A percentile compares a stretch with the other conserved stretches of the same genome.
Evolutionary conservation across 2,329 filamentous ascomycete genomes (phyloP).

Genomic region (Microsporum canis): DNA sequence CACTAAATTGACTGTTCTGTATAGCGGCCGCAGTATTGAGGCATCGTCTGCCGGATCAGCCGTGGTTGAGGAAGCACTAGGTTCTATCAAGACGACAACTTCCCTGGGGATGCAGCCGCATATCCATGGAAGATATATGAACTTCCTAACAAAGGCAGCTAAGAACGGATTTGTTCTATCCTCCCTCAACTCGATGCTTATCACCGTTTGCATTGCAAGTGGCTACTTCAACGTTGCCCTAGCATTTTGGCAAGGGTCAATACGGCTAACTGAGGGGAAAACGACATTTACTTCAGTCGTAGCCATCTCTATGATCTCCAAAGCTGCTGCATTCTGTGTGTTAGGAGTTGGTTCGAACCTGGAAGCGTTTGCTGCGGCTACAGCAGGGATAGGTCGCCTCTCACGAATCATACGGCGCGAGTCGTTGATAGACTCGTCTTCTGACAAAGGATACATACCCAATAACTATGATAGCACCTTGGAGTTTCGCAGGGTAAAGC

Average conservation of each 20-base stretch:
- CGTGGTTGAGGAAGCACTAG: not conserved
- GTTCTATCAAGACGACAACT: not conserved
- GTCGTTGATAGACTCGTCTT: constrained; percentile 62
- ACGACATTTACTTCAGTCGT: constrained; percentile 54
- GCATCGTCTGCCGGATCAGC: not conserved
- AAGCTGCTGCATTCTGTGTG: constrained; percentile 73
- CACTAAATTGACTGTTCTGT: not conserved
- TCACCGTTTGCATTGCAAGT: not conserved
- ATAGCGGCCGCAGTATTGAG: not conserved
- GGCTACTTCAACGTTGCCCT: constrained; percentile 1
- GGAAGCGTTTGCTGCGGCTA: constrained; percentile 61
- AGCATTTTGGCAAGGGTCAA: constrained; percentile 60
- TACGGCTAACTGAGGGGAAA: constrained; percentile 51
- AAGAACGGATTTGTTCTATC: not conserved
- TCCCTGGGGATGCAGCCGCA: not conserved
- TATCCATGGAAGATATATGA: not conserved
- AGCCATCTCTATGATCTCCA: constrained; percentile 67
- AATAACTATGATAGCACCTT: constrained; percentile 60
- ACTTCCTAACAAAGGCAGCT: not conserved
- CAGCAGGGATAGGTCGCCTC: constrained; percentile 69
- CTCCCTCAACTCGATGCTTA: not conserved
- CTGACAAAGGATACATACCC: constrained; percentile 48
- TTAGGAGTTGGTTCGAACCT: constrained; percentile 66
- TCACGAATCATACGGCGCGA: constrained; percentile 70
- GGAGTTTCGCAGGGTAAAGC: constrained; percentile 55